Percentiles rank a stretch among this genome's conserved stretches.
Evolutionary conservation across 2,329 filamentous ascomycete genomes (phyloP).

Genomic region (Talaromyces sp.): DNA sequence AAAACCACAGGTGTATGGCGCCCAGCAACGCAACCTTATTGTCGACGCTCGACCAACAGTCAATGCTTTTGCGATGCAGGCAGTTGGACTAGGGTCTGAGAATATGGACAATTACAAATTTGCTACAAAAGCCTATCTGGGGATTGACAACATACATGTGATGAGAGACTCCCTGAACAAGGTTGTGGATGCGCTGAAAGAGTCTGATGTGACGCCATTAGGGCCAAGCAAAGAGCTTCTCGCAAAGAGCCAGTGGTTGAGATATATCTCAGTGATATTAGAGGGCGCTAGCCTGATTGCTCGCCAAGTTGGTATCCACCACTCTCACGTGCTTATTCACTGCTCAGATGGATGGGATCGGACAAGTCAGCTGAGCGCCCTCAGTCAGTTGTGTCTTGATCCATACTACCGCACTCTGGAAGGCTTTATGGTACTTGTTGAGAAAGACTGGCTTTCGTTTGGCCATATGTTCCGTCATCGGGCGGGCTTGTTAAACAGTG

Average conservation of each 20-base stretch:
- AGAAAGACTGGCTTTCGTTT: slow-evolving; percentile 97
- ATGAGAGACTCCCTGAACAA: slow-evolving; percentile 89
- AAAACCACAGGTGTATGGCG: slow-evolving; percentile 71
- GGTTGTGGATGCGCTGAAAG: slow-evolving; percentile 84
- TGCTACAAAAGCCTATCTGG: slow-evolving; percentile 83
- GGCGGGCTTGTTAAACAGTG: slow-evolving; percentile 79
- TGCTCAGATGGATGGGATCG: slow-evolving; percentile 99
- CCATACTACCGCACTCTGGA: slow-evolving; percentile 92
- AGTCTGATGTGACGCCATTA: slow-evolving; percentile 79
- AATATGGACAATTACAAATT: slow-evolving; percentile 98
- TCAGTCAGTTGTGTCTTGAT: slow-evolving; percentile 89
- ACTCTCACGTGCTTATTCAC: slow-evolving; percentile 93
- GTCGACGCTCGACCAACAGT: slow-evolving; percentile 91
- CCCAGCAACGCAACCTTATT: slow-evolving; percentile 88
- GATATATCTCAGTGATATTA: slow-evolving; percentile 77
- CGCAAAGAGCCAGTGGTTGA: slow-evolving; percentile 81
- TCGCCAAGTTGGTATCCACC: slow-evolving; percentile 79
- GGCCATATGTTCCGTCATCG: slow-evolving; percentile 95
- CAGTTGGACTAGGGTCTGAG: slow-evolving; percentile 86
- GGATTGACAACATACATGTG: slow-evolving; percentile 97
- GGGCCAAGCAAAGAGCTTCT: slow-evolving; percentile 77
- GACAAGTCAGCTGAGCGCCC: slow-evolving; percentile 85
- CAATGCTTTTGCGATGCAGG: slow-evolving; percentile 92
- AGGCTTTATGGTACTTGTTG: slow-evolving; percentile 87
- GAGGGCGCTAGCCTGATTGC: slow-evolving; percentile 81